Base-by-base conservation (phyloP, 2,329 filamentous ascomycete genomes). In the Leptodontidium sp. region DNA sequence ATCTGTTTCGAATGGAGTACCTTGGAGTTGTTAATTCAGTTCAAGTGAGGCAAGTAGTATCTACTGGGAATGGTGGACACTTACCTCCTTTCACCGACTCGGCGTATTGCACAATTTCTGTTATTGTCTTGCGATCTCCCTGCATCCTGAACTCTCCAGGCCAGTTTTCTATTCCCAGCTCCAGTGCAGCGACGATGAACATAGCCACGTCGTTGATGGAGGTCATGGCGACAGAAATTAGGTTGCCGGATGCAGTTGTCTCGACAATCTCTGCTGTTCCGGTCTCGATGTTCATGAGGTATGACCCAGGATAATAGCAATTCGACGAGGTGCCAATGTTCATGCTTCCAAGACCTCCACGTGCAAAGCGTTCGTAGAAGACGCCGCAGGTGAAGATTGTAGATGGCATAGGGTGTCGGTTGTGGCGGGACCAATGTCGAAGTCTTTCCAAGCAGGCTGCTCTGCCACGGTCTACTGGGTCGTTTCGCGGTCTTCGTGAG, bases 311-410 rank as follows among this genome's bases (percentile, higher is more conserved):
- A 43, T 73, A 69, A 9, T 82, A 80, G 26, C 88, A 81, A 21
- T 85, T 84, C 52, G 84, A 85, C n/a, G 84, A 83, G 7, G 77
- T 70, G 0, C 90, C 90, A 58, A 93, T 88, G 43, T 84, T 82
- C 65, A 88, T 84, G 21, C 83, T 81, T 14, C 83, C 82, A 68
- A 94, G 84, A 0, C 92, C 92, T 2, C 87, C 88, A 0, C 88
- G 89, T 24, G 87, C 88, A 74, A 94, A 93, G 0, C 91, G 84
- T 77, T 94, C 91, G 82, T 93, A 94, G 72, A 94, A 88, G 38
- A 93, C 80, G 24, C 92, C 92, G 73, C 92, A 94, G 0, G 89
- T 87, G 78, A 94, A 93, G 32, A 89, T 83, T 0, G 91, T 93
- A 70, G 86, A 92, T 52, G 86, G 84, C 81, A 94, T 91, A 55